Percentiles rank a stretch among this genome's conserved stretches.
Evolutionary conservation across 768 basidiomycete genomes (phyloP).

Genomic region (Tylopilus vinaceipallidus): DNA sequence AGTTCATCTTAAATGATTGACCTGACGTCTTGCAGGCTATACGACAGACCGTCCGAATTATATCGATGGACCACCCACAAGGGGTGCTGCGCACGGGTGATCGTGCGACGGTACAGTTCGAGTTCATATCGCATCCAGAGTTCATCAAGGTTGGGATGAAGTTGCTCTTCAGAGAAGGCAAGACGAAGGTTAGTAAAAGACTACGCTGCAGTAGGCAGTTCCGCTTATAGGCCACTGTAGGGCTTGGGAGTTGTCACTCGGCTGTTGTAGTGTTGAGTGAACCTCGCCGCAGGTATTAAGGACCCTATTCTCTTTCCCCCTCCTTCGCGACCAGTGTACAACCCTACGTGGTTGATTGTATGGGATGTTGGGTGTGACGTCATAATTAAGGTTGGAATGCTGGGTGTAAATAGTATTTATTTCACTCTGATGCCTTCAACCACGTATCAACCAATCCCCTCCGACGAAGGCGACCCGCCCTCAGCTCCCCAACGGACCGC

Average conservation of each 20-base stretch:
- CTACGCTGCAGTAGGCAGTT: conserved; percentile 1
- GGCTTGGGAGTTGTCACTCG: conserved; percentile 77
- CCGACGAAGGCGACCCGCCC: conserved; percentile 16
- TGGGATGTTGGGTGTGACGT: conserved; percentile 13
- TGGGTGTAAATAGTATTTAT: conserved; percentile 6
- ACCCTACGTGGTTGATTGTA: neutral
- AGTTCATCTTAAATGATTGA: neutral
- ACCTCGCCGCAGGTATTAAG: no score
- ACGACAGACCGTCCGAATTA: conserved; percentile 87
- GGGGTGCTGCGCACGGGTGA: conserved; percentile 92
- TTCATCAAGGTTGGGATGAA: conserved; percentile 93
- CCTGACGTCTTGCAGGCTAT: conserved; percentile 55
- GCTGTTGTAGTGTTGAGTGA: conserved; percentile 42
- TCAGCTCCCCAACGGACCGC: conserved; percentile 22
- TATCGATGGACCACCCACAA: conserved; percentile 89
- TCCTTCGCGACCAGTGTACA: no score
- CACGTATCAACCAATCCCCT: conserved; percentile 18
- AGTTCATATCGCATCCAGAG: conserved; percentile 91
- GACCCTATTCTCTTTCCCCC: neutral
- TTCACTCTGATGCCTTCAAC: conserved; percentile 21
- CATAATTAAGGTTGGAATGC: conserved; percentile 23
- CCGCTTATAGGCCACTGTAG: conserved; percentile 35
- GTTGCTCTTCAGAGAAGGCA: conserved; percentile 90
- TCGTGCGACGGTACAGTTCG: conserved; percentile 89
- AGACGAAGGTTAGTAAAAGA: conserved; percentile 70